Evolutionary conservation across 2,329 filamentous ascomycete species (phyloP).

Genomic region (Ilyonectria destructans): DNA sequence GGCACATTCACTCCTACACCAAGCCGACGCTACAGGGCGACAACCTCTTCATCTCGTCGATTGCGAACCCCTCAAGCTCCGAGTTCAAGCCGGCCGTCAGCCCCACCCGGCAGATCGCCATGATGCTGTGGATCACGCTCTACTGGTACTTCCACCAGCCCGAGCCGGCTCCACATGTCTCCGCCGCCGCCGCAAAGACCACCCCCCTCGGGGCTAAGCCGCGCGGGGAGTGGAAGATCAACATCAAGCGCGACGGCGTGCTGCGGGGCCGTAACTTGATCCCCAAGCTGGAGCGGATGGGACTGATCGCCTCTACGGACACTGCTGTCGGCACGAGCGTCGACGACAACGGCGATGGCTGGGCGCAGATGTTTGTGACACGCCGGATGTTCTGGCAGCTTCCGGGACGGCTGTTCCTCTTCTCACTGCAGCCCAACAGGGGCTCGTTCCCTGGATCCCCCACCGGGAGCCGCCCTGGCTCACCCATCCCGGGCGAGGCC

Average conservation of each 20-base stretch:
- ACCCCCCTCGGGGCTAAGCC: slow-evolving; percentile 82
- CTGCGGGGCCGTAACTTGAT: slow-evolving; percentile 87
- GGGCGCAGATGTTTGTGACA: slow-evolving; percentile 87
- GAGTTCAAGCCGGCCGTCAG: slow-evolving; percentile 87
- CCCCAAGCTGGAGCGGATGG: slow-evolving; percentile 95
- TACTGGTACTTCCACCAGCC: slow-evolving; percentile 98
- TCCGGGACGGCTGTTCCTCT: slow-evolving; percentile 89
- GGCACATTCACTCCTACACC: slow-evolving; percentile 66
- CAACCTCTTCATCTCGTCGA: slow-evolving; percentile 91
- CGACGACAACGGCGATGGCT: slow-evolving; percentile 76
- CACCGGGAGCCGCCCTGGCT: slow-evolving; percentile 67
- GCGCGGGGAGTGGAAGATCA: slow-evolving; percentile 88
- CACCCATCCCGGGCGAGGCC: slow-evolving; percentile 60
- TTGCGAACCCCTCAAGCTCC: slow-evolving; percentile 84
- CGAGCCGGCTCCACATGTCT: slow-evolving; percentile 77
- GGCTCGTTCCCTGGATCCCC: slow-evolving; percentile 67
- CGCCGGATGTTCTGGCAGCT: slow-evolving; percentile 92
- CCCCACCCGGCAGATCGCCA: slow-evolving; percentile 90
- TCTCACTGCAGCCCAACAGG: slow-evolving; percentile 79
- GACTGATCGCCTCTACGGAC: slow-evolving; percentile 83
- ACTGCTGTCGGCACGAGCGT: slow-evolving; percentile 80
- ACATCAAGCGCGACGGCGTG: slow-evolving; percentile 89
- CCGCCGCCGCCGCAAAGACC: slow-evolving; percentile 73
- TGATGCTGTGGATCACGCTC: slow-evolving; percentile 96
- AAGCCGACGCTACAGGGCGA: slow-evolving; percentile 85